Percentiles rank a stretch among this genome's conserved stretches.
These are phyloP conservation scores for Cladosporium cucumerinum DNA, from an alignment of 2,329 filamentous ascomycete genomes.

Conservation along the genomic window DNA sequence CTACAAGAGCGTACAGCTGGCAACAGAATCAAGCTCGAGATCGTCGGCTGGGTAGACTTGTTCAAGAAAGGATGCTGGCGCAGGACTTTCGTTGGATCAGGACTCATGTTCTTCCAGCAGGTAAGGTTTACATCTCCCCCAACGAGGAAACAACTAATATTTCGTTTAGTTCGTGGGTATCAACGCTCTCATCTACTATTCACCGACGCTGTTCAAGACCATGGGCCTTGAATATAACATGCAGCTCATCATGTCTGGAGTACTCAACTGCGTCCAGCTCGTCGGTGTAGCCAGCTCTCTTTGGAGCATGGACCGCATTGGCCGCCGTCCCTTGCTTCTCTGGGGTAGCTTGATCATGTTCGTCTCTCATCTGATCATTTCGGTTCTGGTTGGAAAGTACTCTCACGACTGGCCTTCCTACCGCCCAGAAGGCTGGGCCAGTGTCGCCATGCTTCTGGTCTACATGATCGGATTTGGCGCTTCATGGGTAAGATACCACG, in stretches of 20 bases:
- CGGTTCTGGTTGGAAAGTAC: constrained; percentile 53
- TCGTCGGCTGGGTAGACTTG: constrained; percentile 47
- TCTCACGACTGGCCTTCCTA: constrained; percentile 44
- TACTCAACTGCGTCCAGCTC: constrained; percentile 44
- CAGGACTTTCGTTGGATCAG: constrained; percentile 50
- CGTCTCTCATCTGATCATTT: constrained; percentile 49
- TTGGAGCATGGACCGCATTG: constrained; percentile 45
- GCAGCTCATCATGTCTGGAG: constrained; percentile 41
- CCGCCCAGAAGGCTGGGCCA: constrained; percentile 44
- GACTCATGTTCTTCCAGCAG: constrained; percentile 58
- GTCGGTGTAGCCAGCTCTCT: constrained; percentile 40
- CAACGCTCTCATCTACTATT: constrained; percentile 49
- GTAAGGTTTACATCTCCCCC: constrained; percentile 25
- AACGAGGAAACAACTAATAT: neutral
- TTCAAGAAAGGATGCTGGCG: constrained; percentile 47
- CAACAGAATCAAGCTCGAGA: constrained; percentile 42
- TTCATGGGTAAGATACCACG: constrained; percentile 1
- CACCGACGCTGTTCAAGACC: constrained; percentile 43
- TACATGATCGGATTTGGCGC: constrained; percentile 46
- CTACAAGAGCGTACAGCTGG: constrained; percentile 26
- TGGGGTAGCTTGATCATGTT: constrained; percentile 47
- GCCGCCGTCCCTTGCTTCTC: constrained; percentile 40
- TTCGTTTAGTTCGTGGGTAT: constrained; percentile 39
- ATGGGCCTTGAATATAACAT: constrained; percentile 39
- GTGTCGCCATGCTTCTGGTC: constrained; percentile 29